Conservation (phyloP, 108 stramenopile genomes). For the Discostella pseudostelligera region DNA sequence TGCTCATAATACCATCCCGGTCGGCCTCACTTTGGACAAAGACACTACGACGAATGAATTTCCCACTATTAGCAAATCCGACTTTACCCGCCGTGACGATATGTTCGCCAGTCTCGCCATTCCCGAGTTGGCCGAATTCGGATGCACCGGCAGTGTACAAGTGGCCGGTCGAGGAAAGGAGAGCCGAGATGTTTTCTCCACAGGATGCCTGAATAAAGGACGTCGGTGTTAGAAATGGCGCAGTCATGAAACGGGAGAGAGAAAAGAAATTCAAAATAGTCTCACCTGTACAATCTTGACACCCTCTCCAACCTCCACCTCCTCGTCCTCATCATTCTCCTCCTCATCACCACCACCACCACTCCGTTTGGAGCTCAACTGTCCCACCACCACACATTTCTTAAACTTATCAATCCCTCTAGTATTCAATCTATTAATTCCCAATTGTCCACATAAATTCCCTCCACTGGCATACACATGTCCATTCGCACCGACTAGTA, state of each 20-base stretch:
- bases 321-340: constrained; percentile 13
- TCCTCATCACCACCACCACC: constrained; percentile 12
- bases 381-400: constrained; percentile 43
- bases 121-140: constrained; percentile 85
- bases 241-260: background rate
- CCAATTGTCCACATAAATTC: constrained; percentile 80
- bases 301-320: constrained; percentile 8
- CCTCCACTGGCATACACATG: constrained; percentile 59
- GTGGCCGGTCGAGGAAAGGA: constrained; percentile 65
- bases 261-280: background rate
- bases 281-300: constrained; percentile 55
- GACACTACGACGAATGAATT: constrained; percentile 53
- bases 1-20: constrained; percentile 37
- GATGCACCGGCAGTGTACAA: constrained; percentile 78
- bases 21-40: constrained; percentile 64
- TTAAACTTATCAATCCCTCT: constrained; percentile 45
- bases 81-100: constrained; percentile 80
- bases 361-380: background rate
- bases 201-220: constrained; percentile 49
- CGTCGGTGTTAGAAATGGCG: background rate
- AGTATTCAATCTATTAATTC: constrained; percentile 52
- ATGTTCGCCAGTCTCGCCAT: constrained; percentile 90
- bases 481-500: constrained; percentile 62
- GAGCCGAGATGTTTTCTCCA: constrained; percentile 85
- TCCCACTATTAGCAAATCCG: constrained; percentile 68